Evolutionary conservation across 2,329 filamentous ascomycete species (phyloP), one percentile per base, ranked within the genome.

Genomic region (Aspergillus proliferans): DNA sequence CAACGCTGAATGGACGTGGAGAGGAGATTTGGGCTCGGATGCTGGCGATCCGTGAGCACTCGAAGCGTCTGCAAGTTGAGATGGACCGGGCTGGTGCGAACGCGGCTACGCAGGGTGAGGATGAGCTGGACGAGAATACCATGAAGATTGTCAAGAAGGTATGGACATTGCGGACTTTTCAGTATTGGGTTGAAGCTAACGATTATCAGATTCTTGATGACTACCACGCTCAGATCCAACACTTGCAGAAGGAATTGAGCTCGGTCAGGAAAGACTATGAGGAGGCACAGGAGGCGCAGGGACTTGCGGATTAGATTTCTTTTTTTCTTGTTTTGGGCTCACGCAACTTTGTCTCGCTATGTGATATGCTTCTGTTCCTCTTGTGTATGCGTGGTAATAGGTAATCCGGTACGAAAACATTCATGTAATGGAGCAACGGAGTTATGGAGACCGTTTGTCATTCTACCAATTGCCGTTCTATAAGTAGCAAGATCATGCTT

Each of bases 1-100:
- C 82, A 0, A 75, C 77, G 4, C 71, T 84, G 43, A 75, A 74
- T 41, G 82, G 80, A 4, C 70, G 81, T 19, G 78, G 79, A 50
- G 82, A 85, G 62, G 82, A 85, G 65, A 81, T 85, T 48, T 85
- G 82, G 82, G 82, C 82, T 26, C 71, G 82, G 36, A 83, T 85
- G 81, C 74, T 83, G 43, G 76, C 77, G 6, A 76, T 85, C 47
- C 71, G 81, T 48, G 81, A 84, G 59, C 71, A 81, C 47, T 77
- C 79, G 43, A 76, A 77, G 58, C 75, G 78, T 58, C 62, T 85
- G 48, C 79, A 84, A 57, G 70, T 73, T 52, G 82, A 85, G 65
- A 76, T 81, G 49, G 80, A 83, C 61, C 76, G 74, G 61, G 65
- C 79, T 44, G 80, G 78, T 1, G 58, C 63, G 41, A 61, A 60